Evolutionary conservation across 306 rosid genomes (phyloP), one percentile per base, ranked within the genome.

Genomic region (Lathyrus tuberosus): DNA sequence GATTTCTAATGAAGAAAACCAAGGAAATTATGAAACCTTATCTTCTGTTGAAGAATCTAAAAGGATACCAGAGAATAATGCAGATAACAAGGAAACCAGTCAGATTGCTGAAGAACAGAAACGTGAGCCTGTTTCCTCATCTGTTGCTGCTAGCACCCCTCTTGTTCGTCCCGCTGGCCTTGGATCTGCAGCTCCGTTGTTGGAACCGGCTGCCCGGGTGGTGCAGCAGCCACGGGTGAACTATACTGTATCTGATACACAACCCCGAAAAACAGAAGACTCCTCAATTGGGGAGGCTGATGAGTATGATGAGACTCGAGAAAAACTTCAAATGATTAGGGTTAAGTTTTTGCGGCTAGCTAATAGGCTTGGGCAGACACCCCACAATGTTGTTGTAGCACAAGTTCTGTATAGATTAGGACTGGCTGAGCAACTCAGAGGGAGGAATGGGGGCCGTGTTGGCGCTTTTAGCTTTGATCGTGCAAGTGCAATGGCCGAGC

Each of bases 401-500:
- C 97, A 93, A 73, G 98, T 93, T 83, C 80, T 93, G 70, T 93
- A 93, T 80, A 87, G 98, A 78, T 79, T 93, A n/a, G 98, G 98
- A 30, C 81, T 93, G 77, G 98, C 98, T 37, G 98, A 93, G 76
- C 97, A 93, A 76, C 86, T 93, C 49, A 92, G 91, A 75, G 98
- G 98, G 66, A 85, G 97, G 84, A 90, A 84, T 81, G 98, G 98
- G 43, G 98, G 98, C 3, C 97, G 97, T 22, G 97, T 93, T 69
- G 97, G 98, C 61, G 91, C 96, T 53, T 93, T 90, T 78, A 93
- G 98, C 77, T 90, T 93, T 85, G 98, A 93, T 64, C 98, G 96
- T 67, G 94, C 98, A 38, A 93, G 98, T 83, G 96, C 98, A 56
- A 90, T 90, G 96, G 97, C 98, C 11, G 98, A 84, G 85, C 98